Conservation (phyloP, 2,329 filamentous ascomycete species). For the Epichloe sp. region DNA sequence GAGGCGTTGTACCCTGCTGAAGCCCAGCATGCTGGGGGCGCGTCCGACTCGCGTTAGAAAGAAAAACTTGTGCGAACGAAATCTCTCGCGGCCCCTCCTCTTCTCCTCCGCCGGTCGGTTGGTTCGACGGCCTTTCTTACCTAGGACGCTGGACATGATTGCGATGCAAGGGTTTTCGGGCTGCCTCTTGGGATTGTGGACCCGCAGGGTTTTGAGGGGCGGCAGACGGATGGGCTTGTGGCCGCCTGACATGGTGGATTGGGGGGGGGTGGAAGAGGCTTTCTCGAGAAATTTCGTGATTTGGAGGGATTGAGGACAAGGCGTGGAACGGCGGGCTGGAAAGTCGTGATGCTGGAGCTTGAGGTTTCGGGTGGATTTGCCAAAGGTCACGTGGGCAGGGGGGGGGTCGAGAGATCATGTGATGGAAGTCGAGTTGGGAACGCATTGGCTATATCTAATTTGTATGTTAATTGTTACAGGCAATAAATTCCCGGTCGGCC, state of each 20-base stretch:
- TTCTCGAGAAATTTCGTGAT: no score
- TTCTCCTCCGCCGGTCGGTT: no score
- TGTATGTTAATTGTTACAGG: no score
- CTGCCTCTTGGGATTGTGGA: conserved; percentile 37
- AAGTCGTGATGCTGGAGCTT: neutral
- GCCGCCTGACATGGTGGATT: conserved; percentile 27
- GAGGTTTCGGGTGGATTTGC: neutral
- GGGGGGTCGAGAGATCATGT: neutral
- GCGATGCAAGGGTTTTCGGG: conserved; percentile 39
- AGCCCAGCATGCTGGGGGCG: conserved; percentile 61
- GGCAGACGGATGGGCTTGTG: conserved; percentile 44
- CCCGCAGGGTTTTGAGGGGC: conserved; percentile 40
- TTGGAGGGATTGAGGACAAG: no score
- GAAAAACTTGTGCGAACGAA: no score
- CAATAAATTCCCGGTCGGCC: no score
- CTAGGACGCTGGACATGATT: conserved; percentile 44
- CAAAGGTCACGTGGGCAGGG: neutral
- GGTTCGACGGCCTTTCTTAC: conserved; percentile 23
- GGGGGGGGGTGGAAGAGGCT: no score
- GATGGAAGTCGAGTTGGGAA: neutral
- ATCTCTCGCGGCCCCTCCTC: no score
- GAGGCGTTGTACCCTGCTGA: conserved; percentile 56
- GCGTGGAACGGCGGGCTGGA: no score
- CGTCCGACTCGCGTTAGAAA: neutral
- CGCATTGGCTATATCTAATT: no score